These are phyloP conservation scores for Spatholobus suberectus DNA, from an alignment of 306 rosid species.

Conservation along the genomic window DNA sequence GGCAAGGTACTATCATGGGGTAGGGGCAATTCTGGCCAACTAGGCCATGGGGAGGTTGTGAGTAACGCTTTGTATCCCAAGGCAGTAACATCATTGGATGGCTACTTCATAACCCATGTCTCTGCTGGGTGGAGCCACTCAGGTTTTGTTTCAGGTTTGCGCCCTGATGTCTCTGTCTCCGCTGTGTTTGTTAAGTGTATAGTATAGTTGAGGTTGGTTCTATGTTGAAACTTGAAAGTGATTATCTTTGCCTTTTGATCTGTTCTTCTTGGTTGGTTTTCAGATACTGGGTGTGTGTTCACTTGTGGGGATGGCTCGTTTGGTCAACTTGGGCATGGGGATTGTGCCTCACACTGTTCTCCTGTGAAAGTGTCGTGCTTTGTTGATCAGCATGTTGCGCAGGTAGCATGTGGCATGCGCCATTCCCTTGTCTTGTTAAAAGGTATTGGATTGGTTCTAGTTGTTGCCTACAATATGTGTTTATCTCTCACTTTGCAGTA, in stretches of 20 bases:
- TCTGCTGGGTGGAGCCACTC: slow-evolving; percentile 99
- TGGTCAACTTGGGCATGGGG: slow-evolving; percentile 99
- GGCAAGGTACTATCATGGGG: slow-evolving; percentile 92
- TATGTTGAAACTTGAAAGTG: background rate
- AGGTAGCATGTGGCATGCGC: slow-evolving; percentile 92
- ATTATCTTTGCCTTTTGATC: background rate
- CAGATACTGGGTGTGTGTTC: slow-evolving; percentile 69
- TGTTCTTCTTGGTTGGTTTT: slow-evolving; percentile 31
- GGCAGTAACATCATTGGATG: slow-evolving; percentile 58
- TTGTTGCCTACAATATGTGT: background rate
- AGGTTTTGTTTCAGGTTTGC: slow-evolving; percentile 88
- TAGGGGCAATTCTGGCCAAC: slow-evolving; percentile 84
- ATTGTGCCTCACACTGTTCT: slow-evolving; percentile 54
- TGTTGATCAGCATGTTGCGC: slow-evolving; percentile 56
- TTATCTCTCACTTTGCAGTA: background rate
- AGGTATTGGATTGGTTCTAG: slow-evolving; percentile 54
- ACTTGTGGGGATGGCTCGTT: slow-evolving; percentile 92
- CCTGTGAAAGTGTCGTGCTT: slow-evolving; percentile 71
- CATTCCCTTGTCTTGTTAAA: slow-evolving; percentile 81
- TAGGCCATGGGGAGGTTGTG: slow-evolving; percentile 70
- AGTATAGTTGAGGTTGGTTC: background rate
- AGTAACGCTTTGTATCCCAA: slow-evolving; percentile 60
- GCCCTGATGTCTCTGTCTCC: background rate
- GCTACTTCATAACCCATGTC: slow-evolving; percentile 57
- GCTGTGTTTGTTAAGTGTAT: background rate